Conservation (phyloP, 73 alveolate species). For the Tetrahymena thermophila region DNA sequence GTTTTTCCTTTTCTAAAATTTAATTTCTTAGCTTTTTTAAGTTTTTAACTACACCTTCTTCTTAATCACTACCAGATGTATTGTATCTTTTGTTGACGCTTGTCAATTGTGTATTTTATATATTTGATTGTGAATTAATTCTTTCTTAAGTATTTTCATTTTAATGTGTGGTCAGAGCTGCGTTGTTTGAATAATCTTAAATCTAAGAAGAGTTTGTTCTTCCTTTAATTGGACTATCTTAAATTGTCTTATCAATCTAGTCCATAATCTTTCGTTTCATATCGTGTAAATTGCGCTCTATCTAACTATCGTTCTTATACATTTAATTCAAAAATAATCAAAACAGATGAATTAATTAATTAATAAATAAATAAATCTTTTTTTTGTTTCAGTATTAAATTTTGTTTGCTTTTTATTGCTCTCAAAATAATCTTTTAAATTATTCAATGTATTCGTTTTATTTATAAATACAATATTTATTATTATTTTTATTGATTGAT, state of each 20-base stretch:
- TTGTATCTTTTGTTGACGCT: background rate
- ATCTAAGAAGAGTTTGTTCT: background rate
- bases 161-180: background rate
- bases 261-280: background rate
- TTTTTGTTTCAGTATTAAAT: background rate
- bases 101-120: background rate
- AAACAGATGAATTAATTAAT: background rate
- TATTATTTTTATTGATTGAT: no score
- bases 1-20: background rate
- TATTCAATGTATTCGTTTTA: background rate
- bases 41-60: background rate
- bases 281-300: background rate
- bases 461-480: background rate
- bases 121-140: background rate
- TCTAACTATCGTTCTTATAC: background rate
- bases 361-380: background rate
- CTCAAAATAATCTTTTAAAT: background rate
- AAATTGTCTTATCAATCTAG: background rate
- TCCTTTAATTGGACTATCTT: background rate
- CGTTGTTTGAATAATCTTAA: background rate
- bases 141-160: background rate
- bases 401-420: background rate
- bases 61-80: background rate
- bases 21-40: background rate
- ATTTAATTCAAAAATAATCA: background rate